These are phyloP conservation scores for Polytrichum formosum DNA, from an alignment of 225 moss, liverwort and hornwort genomes.

Conservation along the genomic window DNA sequence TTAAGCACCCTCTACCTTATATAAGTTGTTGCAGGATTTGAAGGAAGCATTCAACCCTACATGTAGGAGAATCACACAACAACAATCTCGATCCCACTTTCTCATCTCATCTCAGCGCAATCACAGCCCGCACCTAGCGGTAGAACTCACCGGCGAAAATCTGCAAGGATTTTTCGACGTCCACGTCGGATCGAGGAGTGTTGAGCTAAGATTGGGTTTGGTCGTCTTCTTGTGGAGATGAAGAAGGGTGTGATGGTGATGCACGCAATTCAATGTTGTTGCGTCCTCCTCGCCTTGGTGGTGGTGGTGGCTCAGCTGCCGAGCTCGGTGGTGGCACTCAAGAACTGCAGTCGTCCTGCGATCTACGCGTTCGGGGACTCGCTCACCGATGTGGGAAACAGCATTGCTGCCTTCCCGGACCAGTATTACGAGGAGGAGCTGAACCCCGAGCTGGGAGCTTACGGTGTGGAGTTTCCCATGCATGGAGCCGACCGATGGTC, in stretches of 20 bases:
- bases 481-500: conserved; percentile 28
- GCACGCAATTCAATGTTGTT: not conserved
- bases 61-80: too few species aligned
- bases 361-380: conserved; percentile 34
- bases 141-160: too few species aligned
- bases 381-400: conserved; percentile 33
- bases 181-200: too few species aligned
- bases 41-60: too few species aligned
- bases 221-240: not conserved
- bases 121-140: too few species aligned
- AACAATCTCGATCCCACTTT: too few species aligned
- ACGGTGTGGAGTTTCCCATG: conserved; percentile 20
- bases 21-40: too few species aligned
- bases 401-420: conserved; percentile 30
- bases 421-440: conserved; percentile 9
- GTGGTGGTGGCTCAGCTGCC: too few species aligned
- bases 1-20: too few species aligned
- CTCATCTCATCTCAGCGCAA: too few species aligned
- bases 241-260: not conserved
- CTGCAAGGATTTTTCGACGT: too few species aligned
- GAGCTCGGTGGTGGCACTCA: conserved; percentile 10
- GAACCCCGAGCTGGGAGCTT: conserved; percentile 8
- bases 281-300: not conserved
- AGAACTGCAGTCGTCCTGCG: conserved; percentile 23
- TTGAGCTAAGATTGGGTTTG: too few species aligned